Conservation (phyloP, 2,329 filamentous ascomycete species). For the Phialemonium atrogriseum region DNA sequence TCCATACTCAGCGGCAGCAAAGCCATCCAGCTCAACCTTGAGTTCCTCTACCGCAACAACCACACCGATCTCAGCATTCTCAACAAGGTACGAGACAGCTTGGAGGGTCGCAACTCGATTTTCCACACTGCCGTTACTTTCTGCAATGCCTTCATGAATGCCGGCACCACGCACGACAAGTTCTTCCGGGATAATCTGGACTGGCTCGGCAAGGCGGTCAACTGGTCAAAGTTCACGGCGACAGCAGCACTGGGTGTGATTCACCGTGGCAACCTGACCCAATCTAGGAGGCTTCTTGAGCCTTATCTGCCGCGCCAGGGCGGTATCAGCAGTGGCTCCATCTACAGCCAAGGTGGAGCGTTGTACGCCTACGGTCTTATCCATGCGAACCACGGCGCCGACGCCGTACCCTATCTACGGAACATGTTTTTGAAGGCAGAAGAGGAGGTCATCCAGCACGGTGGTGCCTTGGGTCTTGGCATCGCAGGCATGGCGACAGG, state of each 20-base stretch:
- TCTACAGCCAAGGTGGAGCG: constrained; percentile 93
- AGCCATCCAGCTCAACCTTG: constrained; percentile 88
- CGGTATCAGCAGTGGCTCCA: constrained; percentile 69
- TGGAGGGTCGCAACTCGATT: constrained; percentile 94
- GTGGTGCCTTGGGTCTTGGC: constrained; percentile 87
- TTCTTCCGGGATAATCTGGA: constrained; percentile 98
- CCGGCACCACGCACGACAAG: constrained; percentile 94
- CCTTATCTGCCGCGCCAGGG: constrained; percentile 82
- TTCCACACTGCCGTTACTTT: constrained; percentile 97
- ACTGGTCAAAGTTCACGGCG: constrained; percentile 99
- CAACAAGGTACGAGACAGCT: constrained; percentile 91
- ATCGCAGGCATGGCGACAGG: constrained; percentile 97
- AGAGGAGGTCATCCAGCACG: constrained; percentile 94
- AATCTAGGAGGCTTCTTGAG: constrained; percentile 87
- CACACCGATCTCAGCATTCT: constrained; percentile 85
- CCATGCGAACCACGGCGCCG: constrained; percentile 93
- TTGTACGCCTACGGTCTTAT: constrained; percentile 93
- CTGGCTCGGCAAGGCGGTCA: constrained; percentile 96
- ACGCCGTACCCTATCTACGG: constrained; percentile 74
- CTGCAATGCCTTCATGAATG: constrained; percentile 98
- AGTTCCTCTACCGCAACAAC: constrained; percentile 95
- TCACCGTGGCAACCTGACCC: constrained; percentile 87
- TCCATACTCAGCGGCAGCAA: constrained; percentile 78
- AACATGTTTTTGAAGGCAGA: constrained; percentile 66
- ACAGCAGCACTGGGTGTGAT: constrained; percentile 95